Evolutionary conservation across 805 yeast genomes (phyloP), one percentile per base, ranked within the genome.

Genomic region (Saturnispora besseyi): DNA sequence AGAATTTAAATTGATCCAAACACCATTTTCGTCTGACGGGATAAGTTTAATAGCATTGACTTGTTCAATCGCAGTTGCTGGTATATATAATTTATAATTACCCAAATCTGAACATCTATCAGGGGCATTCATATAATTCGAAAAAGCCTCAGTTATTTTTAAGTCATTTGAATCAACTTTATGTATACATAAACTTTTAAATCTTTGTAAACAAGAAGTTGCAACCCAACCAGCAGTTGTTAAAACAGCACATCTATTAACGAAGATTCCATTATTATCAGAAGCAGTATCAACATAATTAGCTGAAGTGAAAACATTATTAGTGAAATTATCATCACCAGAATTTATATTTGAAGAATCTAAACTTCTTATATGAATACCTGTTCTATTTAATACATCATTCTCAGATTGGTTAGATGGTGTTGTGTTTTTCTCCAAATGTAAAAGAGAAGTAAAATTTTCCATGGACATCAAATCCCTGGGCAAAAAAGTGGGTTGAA

Each of bases 1-100:
- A 15, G 90, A 87, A 61, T 91, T 90, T 54, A 88, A 57, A 65
- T 87, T 88, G 3, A 88, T 77, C 97, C 97, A 90, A 0, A 79
- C 68, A 0, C 77, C 76, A 12, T 56, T 64, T 13, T 65, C 62
- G 3, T 57, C 52, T 0, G 48, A 37, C 0, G 57, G 55, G 26
- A 70, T 37, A 3, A 51, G 41, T 3, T 48, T 40, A 1, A 53
- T 50, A 18, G 72, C 55, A 50, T 51, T 52, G 3, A 46, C 52
- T 50, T 77, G 77, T 46, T 80, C 75, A 3, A 74, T 50, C 1
- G 86, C 74, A 1, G 77, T 67, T 8, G 59, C 58, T 0, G 90
- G 90, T 0, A 75, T 61, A 1, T 71, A 62, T 51, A 84, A 74
- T 0, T 48, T 30, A 48, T 56, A 59, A 2, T 44, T 31, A 0